Conservation (phyloP, 306 rosid genomes). For the Canavalia ensiformis region DNA sequence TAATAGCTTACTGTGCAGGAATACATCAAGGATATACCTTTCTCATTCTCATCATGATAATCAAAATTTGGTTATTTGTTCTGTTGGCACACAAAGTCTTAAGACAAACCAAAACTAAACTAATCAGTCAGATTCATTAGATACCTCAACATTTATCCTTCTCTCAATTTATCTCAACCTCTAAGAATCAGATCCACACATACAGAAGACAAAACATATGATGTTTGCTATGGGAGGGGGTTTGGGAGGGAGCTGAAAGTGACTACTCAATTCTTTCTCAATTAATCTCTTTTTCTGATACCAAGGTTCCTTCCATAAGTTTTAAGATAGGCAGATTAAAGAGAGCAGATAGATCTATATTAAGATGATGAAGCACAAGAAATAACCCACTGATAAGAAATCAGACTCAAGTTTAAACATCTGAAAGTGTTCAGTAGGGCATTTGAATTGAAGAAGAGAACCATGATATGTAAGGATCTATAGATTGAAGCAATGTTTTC, state of each 20-base stretch:
- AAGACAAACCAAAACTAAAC: not conserved
- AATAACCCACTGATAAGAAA: not conserved
- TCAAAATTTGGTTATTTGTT: not conserved
- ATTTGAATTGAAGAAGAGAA: not conserved
- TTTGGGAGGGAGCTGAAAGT: not conserved
- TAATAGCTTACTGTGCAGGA: too few species aligned
- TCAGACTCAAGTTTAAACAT: not conserved
- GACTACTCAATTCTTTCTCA: not conserved
- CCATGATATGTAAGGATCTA: not conserved
- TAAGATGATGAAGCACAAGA: constrained; percentile 4
- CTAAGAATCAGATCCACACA: not conserved
- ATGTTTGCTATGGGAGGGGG: not conserved
- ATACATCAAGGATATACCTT: not conserved
- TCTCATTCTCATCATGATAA: not conserved
- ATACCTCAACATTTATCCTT: not conserved
- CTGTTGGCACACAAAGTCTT: not conserved
- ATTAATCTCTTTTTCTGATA: not conserved
- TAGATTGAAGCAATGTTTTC: not conserved
- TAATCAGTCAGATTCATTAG: not conserved
- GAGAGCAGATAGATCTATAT: not conserved
- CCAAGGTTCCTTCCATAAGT: not conserved
- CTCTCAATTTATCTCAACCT: not conserved
- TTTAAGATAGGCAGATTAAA: not conserved
- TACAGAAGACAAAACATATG: not conserved
- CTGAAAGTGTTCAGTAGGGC: not conserved